Percentiles rank a stretch among this genome's conserved stretches.
Conservation (phyloP, 495 filamentous ascomycete genomes). For the Cairneyella variabilis region DNA sequence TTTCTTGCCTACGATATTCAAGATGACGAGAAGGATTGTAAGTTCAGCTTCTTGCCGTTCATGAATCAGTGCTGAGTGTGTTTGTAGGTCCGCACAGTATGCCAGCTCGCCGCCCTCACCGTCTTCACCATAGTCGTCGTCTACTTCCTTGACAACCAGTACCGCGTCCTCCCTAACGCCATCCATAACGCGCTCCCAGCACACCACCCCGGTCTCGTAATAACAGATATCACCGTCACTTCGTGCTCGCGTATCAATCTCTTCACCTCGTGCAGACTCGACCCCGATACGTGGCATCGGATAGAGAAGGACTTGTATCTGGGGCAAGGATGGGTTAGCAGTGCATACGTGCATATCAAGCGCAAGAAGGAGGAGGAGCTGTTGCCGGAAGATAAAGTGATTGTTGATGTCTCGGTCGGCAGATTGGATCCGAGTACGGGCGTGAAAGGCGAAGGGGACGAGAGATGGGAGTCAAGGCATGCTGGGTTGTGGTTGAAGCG, state of each 20-base stretch:
- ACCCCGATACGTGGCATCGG: constrained; percentile 72
- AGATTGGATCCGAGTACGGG: constrained; percentile 61
- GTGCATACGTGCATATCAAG: constrained; percentile 80
- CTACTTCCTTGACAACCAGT: constrained; percentile 76
- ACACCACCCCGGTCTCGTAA: constrained; percentile 74
- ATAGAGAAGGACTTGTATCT: constrained; percentile 93
- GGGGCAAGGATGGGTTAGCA: constrained; percentile 63
- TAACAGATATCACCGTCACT: constrained; percentile 86
- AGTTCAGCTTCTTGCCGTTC: neutral
- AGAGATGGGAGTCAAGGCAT: constrained; percentile 76
- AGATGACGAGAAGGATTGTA: constrained; percentile 45
- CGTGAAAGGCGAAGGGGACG: constrained; percentile 49
- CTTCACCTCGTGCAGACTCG: constrained; percentile 75
- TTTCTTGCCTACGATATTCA: constrained; percentile 2
- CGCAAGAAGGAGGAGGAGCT: constrained; percentile 89
- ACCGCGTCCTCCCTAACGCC: constrained; percentile 74
- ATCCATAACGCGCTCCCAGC: constrained; percentile 79
- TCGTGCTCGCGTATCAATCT: constrained; percentile 72
- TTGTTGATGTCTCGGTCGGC: constrained; percentile 79
- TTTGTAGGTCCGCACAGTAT: constrained; percentile 69
- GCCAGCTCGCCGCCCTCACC: constrained; percentile 62
- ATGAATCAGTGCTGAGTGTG: neutral
- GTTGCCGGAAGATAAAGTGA: constrained; percentile 65
- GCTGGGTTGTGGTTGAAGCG: constrained; percentile 87
- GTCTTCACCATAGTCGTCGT: constrained; percentile 59